phyloP scores from a whole-genome alignment of 768 basidiomycete species.

The Suillus fuscotomentosus region DNA sequence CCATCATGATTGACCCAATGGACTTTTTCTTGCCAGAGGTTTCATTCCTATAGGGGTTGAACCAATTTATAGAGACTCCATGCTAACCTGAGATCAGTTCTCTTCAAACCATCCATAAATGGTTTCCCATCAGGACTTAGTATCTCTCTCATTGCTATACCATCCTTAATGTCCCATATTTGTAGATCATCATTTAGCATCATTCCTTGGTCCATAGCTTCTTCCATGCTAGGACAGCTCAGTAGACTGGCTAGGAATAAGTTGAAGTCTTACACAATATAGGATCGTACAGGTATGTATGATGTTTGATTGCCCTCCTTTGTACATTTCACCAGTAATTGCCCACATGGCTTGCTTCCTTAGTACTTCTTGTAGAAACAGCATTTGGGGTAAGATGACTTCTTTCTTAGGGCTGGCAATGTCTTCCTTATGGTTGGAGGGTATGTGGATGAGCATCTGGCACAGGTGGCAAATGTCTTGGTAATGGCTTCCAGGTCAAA shows the following conservation, averaged over 20 bases:
- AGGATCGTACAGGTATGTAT: conserved; percentile 5
- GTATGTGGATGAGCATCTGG: conserved; percentile 24
- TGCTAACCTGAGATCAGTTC: conserved; percentile 12
- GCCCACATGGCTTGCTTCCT: conserved; percentile 10
- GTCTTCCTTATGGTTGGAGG: not conserved
- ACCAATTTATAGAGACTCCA: conserved; percentile 28
- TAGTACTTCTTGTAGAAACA: not conserved
- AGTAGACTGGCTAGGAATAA: conserved; percentile 26
- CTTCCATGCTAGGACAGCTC: conserved; percentile 24
- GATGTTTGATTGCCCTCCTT: not conserved
- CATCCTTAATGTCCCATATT: conserved; percentile 21
- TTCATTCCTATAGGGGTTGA: conserved; percentile 24
- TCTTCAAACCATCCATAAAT: conserved; percentile 16
- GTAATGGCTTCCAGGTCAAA: too few relatives aligned
- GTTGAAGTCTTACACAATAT: conserved; percentile 24
- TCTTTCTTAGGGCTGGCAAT: too few relatives aligned
- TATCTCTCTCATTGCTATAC: conserved; percentile 23
- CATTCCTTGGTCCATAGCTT: conserved; percentile 20
- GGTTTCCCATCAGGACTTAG: conserved; percentile 20
- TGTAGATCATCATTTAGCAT: not conserved
- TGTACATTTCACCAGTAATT: not conserved
- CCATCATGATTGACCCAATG: conserved; percentile 14
- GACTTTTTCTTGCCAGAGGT: conserved; percentile 15
- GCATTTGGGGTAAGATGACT: too few relatives aligned
- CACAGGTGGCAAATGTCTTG: conserved; percentile 18